Evolutionary conservation across 345 rosid species (phyloP), one percentile per base, ranked within the genome.

Genomic region (Lumnitzera littorea): DNA sequence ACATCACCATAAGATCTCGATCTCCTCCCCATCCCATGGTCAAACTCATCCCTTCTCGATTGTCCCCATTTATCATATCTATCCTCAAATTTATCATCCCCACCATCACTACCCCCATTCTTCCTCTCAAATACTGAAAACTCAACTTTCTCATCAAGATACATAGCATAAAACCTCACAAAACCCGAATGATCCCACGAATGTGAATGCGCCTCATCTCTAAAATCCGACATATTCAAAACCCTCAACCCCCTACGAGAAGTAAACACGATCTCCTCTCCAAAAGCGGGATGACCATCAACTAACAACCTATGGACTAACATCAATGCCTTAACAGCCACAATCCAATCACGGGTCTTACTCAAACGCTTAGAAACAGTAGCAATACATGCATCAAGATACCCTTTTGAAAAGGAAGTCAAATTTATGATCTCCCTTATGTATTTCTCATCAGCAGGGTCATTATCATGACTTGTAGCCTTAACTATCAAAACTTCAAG

Each of bases 291-390:
- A 53, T 81, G 80, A 24, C 91, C 96, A 2, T 88, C 96, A 11
- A 66, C 70, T 65, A 88, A 62, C 10, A 88, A 72, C 48, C 89
- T 62, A 55, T 91, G 98, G 1, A 91, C 76, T 24, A 91, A 83
- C 70, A 80, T 70, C 50, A 91, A 60, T 0, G 89, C 74, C 65
- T 91, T 91, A 9, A 91, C 72, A 15, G 96, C 98, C 24, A 91
- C 96, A 12, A 91, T 78, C 98, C 98, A 91, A 58, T 91, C 98
- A 6, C 76, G 89, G 0, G 98, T 91, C 71, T 84, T 91, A 31
- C 83, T 75, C 54, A 86, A 24, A 2, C 96, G 72, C 64, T 76
- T 86, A 0, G 98, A 84, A 4, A 88, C 80, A 0, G 87, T 71
- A 3, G 83, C 70, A 0, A 88, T 76, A 16, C 95, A 86, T 0